These are phyloP conservation scores for Xylaria arbuscula DNA, from an alignment of 2,329 filamentous ascomycete genomes.

Conservation along the genomic window DNA sequence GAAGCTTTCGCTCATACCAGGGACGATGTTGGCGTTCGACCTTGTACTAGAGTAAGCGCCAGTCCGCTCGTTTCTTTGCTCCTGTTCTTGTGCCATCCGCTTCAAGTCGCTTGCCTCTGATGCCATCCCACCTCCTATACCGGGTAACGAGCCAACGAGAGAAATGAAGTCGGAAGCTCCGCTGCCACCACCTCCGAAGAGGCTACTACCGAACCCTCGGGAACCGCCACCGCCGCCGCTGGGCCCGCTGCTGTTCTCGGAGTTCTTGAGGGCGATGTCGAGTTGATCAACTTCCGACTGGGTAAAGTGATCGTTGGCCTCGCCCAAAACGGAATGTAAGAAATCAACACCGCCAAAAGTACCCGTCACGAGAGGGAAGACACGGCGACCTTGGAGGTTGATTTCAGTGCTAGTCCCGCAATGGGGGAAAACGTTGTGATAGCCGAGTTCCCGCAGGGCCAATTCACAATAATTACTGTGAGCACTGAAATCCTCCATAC, in stretches of 20 bases:
- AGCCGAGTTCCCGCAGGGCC: constrained; percentile 77
- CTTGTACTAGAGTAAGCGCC: constrained; percentile 50
- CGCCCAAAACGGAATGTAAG: constrained; percentile 79
- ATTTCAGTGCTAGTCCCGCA: constrained; percentile 75
- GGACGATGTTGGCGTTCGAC: constrained; percentile 69
- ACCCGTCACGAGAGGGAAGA: constrained; percentile 80
- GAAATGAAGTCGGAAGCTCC: constrained; percentile 71
- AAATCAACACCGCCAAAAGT: constrained; percentile 87
- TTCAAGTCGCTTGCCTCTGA: constrained; percentile 73
- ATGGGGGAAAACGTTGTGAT: constrained; percentile 76
- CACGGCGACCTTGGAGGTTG: constrained; percentile 71
- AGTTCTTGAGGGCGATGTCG: constrained; percentile 77
- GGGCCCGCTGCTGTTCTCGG: constrained; percentile 61
- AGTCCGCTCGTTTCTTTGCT: constrained; percentile 54
- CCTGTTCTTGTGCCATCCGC: constrained; percentile 71
- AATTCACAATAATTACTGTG: constrained; percentile 89
- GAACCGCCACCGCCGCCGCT: constrained; percentile 52
- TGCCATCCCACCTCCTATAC: constrained; percentile 72
- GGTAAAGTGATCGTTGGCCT: constrained; percentile 85
- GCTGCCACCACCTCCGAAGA: constrained; percentile 47
- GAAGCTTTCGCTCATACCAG: constrained; percentile 79
- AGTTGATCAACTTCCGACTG: constrained; percentile 87
- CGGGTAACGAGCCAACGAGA: constrained; percentile 80
- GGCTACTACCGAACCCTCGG: constrained; percentile 56
- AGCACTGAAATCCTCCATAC: constrained; percentile 81